Evolutionary conservation across 257 asterid genomes (phyloP).

Genomic region (Solanum arcanum): DNA sequence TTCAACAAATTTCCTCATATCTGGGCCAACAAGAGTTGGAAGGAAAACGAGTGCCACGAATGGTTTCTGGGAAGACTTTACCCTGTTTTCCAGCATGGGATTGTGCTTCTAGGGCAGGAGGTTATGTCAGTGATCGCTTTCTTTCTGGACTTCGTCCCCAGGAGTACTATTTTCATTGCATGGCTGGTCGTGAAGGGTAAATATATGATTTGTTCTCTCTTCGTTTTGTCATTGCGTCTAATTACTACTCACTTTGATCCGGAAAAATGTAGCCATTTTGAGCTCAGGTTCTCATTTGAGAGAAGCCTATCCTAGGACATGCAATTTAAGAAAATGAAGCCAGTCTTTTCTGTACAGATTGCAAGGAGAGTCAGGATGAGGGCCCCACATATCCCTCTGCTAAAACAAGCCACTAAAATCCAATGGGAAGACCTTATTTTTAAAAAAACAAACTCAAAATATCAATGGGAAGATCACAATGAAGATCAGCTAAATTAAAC

Average conservation of each 20-base stretch:
- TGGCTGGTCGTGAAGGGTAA: slow-evolving; percentile 99
- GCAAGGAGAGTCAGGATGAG: background rate
- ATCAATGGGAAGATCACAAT: background rate
- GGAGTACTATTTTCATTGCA: slow-evolving; percentile 96
- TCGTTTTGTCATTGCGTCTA: background rate
- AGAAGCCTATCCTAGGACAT: background rate
- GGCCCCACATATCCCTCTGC: background rate
- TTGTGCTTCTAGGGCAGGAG: slow-evolving; percentile 92
- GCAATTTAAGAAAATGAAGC: background rate
- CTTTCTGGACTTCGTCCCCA: slow-evolving; percentile 96
- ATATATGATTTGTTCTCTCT: background rate
- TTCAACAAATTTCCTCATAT: slow-evolving; percentile 96
- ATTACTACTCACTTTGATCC: background rate
- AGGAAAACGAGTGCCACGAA: slow-evolving; percentile 96
- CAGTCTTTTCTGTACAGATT: background rate
- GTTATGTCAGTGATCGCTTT: slow-evolving; percentile 90
- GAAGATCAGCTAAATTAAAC: background rate
- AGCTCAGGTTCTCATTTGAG: background rate
- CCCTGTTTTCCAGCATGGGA: slow-evolving; percentile 97
- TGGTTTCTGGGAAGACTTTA: slow-evolving; percentile 96
- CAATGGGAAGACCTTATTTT: background rate
- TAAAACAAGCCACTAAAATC: background rate
- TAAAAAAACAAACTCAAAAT: background rate
- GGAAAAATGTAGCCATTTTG: background rate
- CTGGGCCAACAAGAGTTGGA: slow-evolving; percentile 97